Percentiles rank a stretch among this genome's conserved stretches.
Conservation (phyloP, 179 eudicot genomes). For the Silene vulgaris region DNA sequence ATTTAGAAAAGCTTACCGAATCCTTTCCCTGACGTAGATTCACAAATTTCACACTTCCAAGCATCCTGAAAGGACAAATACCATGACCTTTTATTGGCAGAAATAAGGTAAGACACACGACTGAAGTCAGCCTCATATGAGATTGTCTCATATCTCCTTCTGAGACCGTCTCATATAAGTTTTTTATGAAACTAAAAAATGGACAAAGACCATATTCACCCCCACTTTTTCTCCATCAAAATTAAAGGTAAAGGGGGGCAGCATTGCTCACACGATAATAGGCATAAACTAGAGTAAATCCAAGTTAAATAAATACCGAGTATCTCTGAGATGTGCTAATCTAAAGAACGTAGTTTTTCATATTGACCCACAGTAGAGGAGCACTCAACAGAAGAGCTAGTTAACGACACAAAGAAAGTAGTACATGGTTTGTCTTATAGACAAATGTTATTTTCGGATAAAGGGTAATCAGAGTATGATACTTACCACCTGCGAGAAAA, state of each 20-base stretch:
- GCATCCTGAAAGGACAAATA: conserved; percentile 26
- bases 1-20: conserved; percentile 45
- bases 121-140: background rate
- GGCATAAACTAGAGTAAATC: too few relatives aligned
- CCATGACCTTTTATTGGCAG: background rate
- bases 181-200: too few relatives aligned
- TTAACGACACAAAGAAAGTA: background rate
- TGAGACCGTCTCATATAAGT: too few relatives aligned
- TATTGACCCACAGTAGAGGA: background rate
- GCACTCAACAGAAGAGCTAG: conserved; percentile 2
- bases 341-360: background rate
- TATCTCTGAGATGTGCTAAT: background rate
- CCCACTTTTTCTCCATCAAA: too few relatives aligned
- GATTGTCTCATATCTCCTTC: background rate
- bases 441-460: background rate
- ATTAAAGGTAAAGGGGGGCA: too few relatives aligned
- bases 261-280: background rate
- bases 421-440: too few relatives aligned
- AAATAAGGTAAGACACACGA: background rate
- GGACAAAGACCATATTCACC: too few relatives aligned
- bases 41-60: conserved; percentile 51
- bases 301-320: too few relatives aligned
- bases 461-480: background rate
- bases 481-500: conserved; percentile 34
- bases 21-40: conserved; percentile 41